These are phyloP conservation scores for Talaromyces marneffei DNA, from an alignment of 2,329 filamentous ascomycete genomes.

Conservation along the genomic window DNA sequence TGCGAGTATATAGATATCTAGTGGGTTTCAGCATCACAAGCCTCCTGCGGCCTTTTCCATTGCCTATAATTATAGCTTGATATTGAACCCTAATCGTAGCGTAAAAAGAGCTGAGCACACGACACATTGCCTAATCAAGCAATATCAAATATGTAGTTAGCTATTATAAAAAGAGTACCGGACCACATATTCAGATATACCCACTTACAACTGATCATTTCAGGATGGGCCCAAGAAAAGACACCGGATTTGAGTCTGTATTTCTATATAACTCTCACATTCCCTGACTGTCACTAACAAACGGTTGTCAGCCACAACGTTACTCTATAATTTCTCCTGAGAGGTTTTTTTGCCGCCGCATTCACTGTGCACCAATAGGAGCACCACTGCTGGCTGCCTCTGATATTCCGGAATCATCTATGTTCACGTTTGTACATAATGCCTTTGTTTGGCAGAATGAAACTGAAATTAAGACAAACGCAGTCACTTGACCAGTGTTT, in stretches of 20 bases:
- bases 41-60: neutral
- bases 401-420: slow-evolving; percentile 4
- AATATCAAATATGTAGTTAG: neutral
- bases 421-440: neutral
- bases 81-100: neutral
- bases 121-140: neutral
- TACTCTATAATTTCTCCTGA: neutral
- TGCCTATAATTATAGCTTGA: neutral
- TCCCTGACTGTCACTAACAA: neutral
- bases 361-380: slow-evolving; percentile 1
- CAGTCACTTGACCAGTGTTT: neutral
- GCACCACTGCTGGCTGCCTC: neutral
- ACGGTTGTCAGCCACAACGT: neutral
- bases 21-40: neutral
- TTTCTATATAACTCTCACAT: neutral
- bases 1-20: neutral
- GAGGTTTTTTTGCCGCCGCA: neutral
- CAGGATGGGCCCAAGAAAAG: neutral
- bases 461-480: neutral
- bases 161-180: too few species aligned
- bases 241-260: neutral
- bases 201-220: neutral
- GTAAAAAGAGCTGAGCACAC: neutral
- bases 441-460: neutral
- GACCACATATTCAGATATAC: neutral